Base-by-base conservation (phyloP, 495 filamentous ascomycete species). In the Aspergillus diversus region DNA sequence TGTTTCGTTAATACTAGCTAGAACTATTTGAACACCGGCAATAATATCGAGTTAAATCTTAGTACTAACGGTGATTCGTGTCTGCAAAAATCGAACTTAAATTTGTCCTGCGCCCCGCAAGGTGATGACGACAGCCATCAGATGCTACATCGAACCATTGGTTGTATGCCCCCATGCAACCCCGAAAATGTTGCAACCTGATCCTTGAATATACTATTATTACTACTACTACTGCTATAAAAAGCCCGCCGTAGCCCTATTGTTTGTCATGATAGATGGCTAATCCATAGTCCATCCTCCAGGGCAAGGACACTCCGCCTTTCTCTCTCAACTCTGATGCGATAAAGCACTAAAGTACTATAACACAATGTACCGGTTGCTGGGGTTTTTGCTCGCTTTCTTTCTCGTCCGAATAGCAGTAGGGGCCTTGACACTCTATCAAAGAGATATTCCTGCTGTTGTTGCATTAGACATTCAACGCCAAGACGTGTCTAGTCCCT, bases 391-490 rank as follows among this genome's bases (percentile, higher is more conserved):
- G 8, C 50, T 69, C n/a, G 49, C 42, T 34, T 34, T 52, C 15
- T 62, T 53, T 35, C 63, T 74, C 21, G 64, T 67, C 12, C 43
- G 61, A 39, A 69, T 69, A 27, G 52, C 67, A 46, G 57, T 66
- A 6, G 42, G 43, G 6, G 56, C 66, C 4, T 59, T 80, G 32
- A 71, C 60, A 33, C 70, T 80, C 15, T 64, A 67, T 32, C 53
- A 68, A 59, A 70, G 75, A 61, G 77, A 78, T 53, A 51, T 49
- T 9, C 77, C 79, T 4, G 69, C 73, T 4, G 72, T 80, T 51
- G 66, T 81, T 39, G 47, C 66, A n/a, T 66, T 83, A 15, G 69
- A 74, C 57, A 78, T 79, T 31, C 55, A 75, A 34, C 78, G 80
- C 35, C 81, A 73, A 37, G 64, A 75, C 43, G 39, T 78, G 0